Conservation (phyloP, 805 yeast species). For the Zygoascus biomembranicola region DNA sequence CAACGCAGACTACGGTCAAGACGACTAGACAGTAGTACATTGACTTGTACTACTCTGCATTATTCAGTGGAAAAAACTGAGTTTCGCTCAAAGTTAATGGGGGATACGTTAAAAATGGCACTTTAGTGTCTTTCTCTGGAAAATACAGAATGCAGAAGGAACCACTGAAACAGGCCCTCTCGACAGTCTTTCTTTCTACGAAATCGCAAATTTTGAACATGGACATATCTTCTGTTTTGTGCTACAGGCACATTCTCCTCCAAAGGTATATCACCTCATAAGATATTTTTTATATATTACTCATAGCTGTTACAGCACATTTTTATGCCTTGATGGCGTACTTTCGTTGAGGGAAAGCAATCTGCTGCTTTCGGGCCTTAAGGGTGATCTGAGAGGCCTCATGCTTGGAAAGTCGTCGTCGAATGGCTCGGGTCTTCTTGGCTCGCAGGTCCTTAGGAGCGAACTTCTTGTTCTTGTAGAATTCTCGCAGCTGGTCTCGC, state of each 20-base stretch:
- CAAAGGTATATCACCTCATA: not conserved
- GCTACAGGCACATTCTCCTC: not conserved
- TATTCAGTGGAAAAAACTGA: too few relatives aligned
- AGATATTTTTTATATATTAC: not conserved
- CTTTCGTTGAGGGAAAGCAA: slow-evolving; percentile 97
- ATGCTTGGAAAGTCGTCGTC: slow-evolving; percentile 87
- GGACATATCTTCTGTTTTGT: too few relatives aligned
- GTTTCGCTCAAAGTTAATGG: too few relatives aligned
- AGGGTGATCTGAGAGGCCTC: slow-evolving; percentile 78
- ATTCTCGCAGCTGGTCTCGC: slow-evolving; percentile 89
- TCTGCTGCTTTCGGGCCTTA: slow-evolving; percentile 84
- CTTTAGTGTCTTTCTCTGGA: too few relatives aligned
- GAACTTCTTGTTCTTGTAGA: slow-evolving; percentile 80
- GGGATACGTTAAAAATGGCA: too few relatives aligned
- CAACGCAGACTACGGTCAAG: too few relatives aligned
- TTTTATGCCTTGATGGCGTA: slow-evolving; percentile 94
- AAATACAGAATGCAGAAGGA: too few relatives aligned
- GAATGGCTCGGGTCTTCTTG: slow-evolving; percentile 99
- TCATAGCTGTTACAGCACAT: not conserved
- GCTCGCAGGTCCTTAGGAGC: slow-evolving; percentile 98
- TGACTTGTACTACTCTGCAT: too few relatives aligned
- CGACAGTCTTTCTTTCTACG: too few relatives aligned
- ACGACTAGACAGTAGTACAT: too few relatives aligned
- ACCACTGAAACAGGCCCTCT: too few relatives aligned
- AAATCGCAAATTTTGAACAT: too few relatives aligned